Conservation (phyloP, 75 land plant species). For the Cupressus sempervirens region DNA sequence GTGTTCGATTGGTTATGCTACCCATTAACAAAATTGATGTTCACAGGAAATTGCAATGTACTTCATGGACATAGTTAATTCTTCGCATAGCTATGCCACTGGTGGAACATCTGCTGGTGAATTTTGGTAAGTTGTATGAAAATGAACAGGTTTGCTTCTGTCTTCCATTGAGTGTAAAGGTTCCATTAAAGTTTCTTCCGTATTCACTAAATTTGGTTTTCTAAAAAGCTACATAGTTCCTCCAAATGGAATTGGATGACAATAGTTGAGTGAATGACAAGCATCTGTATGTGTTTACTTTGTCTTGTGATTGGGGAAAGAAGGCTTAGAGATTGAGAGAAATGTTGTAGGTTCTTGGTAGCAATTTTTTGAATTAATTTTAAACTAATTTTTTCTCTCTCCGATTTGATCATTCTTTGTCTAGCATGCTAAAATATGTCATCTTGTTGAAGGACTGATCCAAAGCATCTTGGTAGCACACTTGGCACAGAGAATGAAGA, state of each 20-base stretch:
- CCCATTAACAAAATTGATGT: neutral
- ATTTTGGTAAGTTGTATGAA: slow-evolving; percentile 57
- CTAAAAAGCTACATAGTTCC: neutral
- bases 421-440: neutral
- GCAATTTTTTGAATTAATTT: neutral
- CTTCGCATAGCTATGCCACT: slow-evolving; percentile 89
- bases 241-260: neutral
- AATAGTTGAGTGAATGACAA: neutral
- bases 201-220: neutral
- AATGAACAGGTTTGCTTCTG: too few species aligned
- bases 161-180: neutral
- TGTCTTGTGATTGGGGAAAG: neutral
- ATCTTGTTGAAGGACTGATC: slow-evolving; percentile 55
- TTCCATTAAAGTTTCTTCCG: neutral
- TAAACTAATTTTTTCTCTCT: neutral
- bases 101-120: slow-evolving; percentile 88
- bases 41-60: slow-evolving; percentile 67
- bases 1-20: neutral
- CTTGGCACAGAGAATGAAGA: slow-evolving; percentile 79
- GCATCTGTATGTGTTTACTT: neutral
- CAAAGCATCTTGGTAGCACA: slow-evolving; percentile 64
- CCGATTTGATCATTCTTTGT: slow-evolving; percentile 1
- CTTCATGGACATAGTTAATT: slow-evolving; percentile 82
- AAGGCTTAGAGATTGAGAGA: neutral
- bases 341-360: neutral